Percentiles rank a stretch among this genome's conserved stretches.
These are phyloP conservation scores for Ziziphus jujuba DNA, from an alignment of 306 rosid species.

Conservation along the genomic window DNA sequence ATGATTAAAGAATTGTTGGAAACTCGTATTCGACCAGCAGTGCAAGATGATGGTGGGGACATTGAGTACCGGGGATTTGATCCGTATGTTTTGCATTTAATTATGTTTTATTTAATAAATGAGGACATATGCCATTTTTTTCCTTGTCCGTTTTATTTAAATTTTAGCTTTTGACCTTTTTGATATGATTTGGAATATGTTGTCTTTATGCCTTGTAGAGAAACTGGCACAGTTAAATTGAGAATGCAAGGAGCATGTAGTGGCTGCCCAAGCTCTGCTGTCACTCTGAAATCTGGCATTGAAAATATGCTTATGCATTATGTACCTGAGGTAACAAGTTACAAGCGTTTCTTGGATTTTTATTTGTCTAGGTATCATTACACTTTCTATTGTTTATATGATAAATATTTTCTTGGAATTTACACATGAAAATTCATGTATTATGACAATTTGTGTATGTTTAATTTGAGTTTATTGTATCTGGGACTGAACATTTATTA, in stretches of 20 bases:
- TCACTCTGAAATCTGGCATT: slow-evolving; percentile 95
- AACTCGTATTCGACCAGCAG: slow-evolving; percentile 94
- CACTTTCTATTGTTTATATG: neutral
- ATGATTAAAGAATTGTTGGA: slow-evolving; percentile 97
- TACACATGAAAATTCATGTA: no score
- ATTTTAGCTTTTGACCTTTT: no score
- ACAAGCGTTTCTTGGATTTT: slow-evolving; percentile 15
- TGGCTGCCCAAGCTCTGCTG: slow-evolving; percentile 99
- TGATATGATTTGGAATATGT: neutral
- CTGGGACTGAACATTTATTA: no score
- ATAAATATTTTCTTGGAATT: slow-evolving; percentile 10
- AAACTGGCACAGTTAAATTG: slow-evolving; percentile 80
- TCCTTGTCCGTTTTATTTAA: neutral
- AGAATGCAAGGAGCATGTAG: slow-evolving; percentile 98
- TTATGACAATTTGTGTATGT: no score
- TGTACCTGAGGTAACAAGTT: slow-evolving; percentile 84
- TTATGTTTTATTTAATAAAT: slow-evolving; percentile 3
- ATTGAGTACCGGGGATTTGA: slow-evolving; percentile 79
- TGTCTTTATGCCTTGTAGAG: slow-evolving; percentile 42
- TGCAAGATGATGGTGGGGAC: slow-evolving; percentile 98
- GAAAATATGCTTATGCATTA: slow-evolving; percentile 99
- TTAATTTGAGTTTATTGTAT: no score
- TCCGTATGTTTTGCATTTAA: slow-evolving; percentile 42
- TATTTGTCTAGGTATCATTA: slow-evolving; percentile 5
- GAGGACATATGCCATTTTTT: neutral